A percentile compares a stretch with the other conserved stretches of the same genome.
Evolutionary conservation across 2,329 filamentous ascomycete species (phyloP).

Genomic region (Cercospora sesami): DNA sequence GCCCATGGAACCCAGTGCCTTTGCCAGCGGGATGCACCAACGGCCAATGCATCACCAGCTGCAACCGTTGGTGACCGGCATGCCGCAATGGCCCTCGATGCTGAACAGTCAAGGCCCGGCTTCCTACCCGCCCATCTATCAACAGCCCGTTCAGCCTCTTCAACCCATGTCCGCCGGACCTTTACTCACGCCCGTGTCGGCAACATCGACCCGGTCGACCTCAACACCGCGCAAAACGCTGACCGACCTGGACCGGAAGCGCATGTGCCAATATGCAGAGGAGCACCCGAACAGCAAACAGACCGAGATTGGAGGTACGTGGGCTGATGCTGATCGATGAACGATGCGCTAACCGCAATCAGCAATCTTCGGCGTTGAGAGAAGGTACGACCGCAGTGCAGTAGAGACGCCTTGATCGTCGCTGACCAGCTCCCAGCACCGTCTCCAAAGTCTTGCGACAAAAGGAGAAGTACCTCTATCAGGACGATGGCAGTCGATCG

Average conservation of each 20-base stretch:
- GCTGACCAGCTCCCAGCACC: slow-evolving; percentile 61
- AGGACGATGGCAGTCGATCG: slow-evolving; percentile 74
- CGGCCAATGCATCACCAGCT: slow-evolving; percentile 57
- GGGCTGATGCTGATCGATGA: background rate
- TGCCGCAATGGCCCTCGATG: slow-evolving; percentile 81
- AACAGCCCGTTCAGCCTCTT: slow-evolving; percentile 54
- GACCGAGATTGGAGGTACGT: slow-evolving; percentile 85
- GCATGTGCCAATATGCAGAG: slow-evolving; percentile 92
- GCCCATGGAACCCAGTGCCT: slow-evolving; percentile 54
- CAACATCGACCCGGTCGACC: slow-evolving; percentile 47
- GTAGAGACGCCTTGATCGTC: background rate
- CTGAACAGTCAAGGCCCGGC: slow-evolving; percentile 64
- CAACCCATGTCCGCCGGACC: slow-evolving; percentile 51
- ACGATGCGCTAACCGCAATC: slow-evolving; percentile 37
- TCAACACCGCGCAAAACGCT: slow-evolving; percentile 64
- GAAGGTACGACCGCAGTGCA: slow-evolving; percentile 67
- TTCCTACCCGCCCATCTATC: slow-evolving; percentile 61
- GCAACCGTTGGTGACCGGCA: slow-evolving; percentile 63
- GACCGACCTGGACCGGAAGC: slow-evolving; percentile 83
- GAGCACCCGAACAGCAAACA: slow-evolving; percentile 90
- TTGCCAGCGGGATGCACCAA: slow-evolving; percentile 58
- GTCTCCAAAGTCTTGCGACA: slow-evolving; percentile 97
- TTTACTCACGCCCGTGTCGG: slow-evolving; percentile 54
- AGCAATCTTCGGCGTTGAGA: slow-evolving; percentile 91
- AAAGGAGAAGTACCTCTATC: slow-evolving; percentile 89